Base-by-base conservation (phyloP, 164 flowering plant species). In the Magnolia sinica region DNA sequence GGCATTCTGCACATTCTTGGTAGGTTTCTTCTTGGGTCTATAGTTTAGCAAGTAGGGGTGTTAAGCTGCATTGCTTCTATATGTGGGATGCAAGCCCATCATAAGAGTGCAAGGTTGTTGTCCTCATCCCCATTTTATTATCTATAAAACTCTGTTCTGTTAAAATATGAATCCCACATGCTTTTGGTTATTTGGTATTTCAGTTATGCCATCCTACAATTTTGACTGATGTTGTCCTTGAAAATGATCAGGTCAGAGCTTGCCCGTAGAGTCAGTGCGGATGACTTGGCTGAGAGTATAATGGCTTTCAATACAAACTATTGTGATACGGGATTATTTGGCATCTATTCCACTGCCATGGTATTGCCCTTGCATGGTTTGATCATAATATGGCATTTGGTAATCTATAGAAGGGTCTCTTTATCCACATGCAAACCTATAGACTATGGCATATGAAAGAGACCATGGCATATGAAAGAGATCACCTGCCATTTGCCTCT, bases 211-310 rank as follows among this genome's bases (percentile, higher is more conserved):
- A 37, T 13, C 16, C 50, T 68, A 14, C 31, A 68, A 50, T 20
- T 50, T 16, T 19, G 45, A 37, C 50, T 29, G 14, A 0, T 29
- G n/a, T 31, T 68, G 3, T 14, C 50, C 18, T 8, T 68, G 24
- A 19, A 64, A 75, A 70, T 74, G 4, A 75, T 76, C 88, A 91
- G 97, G 29, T 90, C 97, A 2, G 91, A 88, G 81, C 90, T 93
- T 74, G 92, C 87, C 51, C 92, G 90, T 74, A 88, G 88, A 81
- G 86, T 90, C 80, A 87, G 82, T 67, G 88, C 87, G 16, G 84
- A 88, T 85, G 92, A 91, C 73, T 73, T 89, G 64, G 79, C 79
- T 4, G 76, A 77, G 79, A 77, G 79, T 73, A n/a, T 77, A 59
- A 66, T 77, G 76, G 71, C 79, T 14, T 77, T 73, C 73, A 77